These are phyloP conservation scores for Gaeumannomyces tritici DNA, from an alignment of 2,329 filamentous ascomycete genomes.

Conservation along the genomic window DNA sequence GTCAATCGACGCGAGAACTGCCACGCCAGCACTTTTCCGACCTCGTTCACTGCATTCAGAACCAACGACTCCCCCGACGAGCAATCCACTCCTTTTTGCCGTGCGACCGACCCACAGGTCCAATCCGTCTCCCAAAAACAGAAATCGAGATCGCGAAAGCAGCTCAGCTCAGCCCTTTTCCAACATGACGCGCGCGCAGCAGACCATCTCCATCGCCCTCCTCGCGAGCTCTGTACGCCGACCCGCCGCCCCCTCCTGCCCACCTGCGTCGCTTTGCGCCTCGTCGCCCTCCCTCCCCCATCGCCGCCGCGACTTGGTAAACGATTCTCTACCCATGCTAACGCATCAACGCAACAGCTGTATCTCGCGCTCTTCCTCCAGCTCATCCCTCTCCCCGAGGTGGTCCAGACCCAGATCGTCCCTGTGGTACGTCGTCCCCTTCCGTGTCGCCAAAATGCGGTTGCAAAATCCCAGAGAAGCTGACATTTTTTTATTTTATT, in stretches of 20 bases:
- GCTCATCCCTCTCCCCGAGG: slow-evolving; percentile 67
- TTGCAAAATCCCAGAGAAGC: too few relatives aligned
- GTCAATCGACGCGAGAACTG: background rate
- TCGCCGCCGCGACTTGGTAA: too few relatives aligned
- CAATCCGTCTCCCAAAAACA: background rate
- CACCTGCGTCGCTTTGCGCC: background rate
- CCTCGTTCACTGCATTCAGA: background rate
- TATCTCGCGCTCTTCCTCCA: slow-evolving; percentile 82
- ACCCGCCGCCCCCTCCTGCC: background rate
- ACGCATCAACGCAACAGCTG: slow-evolving; percentile 45
- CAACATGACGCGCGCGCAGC: slow-evolving; percentile 87
- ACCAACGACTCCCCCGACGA: background rate
- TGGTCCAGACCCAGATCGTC: slow-evolving; percentile 76
- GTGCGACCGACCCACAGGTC: background rate
- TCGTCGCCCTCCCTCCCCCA: background rate
- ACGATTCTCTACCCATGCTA: too few relatives aligned
- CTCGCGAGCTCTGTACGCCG: slow-evolving; percentile 73
- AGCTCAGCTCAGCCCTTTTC: too few relatives aligned
- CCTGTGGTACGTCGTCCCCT: slow-evolving; percentile 60
- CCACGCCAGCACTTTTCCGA: background rate
- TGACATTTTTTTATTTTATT: too few relatives aligned
- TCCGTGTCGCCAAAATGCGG: too few relatives aligned
- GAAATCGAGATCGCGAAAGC: too few relatives aligned
- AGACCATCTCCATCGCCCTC: slow-evolving; percentile 81
- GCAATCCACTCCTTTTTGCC: background rate